Evolutionary conservation across 176 grass and related monocot species (phyloP).

Genomic region (Canna indica): DNA sequence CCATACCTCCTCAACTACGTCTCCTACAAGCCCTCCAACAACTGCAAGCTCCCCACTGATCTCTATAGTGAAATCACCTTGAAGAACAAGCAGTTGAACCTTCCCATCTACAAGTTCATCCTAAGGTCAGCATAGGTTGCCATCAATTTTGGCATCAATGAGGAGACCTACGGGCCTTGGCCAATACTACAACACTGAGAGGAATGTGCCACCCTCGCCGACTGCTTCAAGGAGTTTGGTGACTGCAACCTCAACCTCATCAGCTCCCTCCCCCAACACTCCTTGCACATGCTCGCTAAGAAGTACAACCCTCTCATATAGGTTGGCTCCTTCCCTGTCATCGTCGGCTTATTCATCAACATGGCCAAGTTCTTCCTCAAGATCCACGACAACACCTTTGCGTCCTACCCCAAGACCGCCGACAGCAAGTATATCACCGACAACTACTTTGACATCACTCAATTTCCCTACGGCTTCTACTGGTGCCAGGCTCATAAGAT

Average conservation of each 20-base stretch:
- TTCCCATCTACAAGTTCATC: too few species aligned
- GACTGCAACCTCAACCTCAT: slow-evolving; percentile 72
- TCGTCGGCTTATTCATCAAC: slow-evolving; percentile 57
- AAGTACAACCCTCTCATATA: slow-evolving; percentile 42
- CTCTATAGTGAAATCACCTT: too few species aligned
- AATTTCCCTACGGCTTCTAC: slow-evolving; percentile 65
- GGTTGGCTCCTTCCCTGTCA: slow-evolving; percentile 52
- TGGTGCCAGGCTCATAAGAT: slow-evolving; percentile 69
- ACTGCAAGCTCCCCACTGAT: too few species aligned
- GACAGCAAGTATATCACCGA: slow-evolving; percentile 63
- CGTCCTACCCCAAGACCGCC: slow-evolving; percentile 43
- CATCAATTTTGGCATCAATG: too few species aligned
- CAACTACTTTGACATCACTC: slow-evolving; percentile 68
- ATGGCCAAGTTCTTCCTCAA: slow-evolving; percentile 68
- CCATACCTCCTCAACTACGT: too few species aligned
- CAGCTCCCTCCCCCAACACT: slow-evolving; percentile 52
- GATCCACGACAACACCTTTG: slow-evolving; percentile 57
- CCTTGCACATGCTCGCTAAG: slow-evolving; percentile 45
- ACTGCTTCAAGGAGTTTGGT: too few species aligned
- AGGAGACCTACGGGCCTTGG: too few species aligned
- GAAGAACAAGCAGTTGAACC: too few species aligned
- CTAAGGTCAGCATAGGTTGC: too few species aligned
- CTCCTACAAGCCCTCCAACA: too few species aligned
- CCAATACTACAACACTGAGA: too few species aligned
- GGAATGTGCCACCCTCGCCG: too few species aligned